Base-by-base conservation (phyloP, 805 yeast genomes). In the Candida tibetensis region DNA sequence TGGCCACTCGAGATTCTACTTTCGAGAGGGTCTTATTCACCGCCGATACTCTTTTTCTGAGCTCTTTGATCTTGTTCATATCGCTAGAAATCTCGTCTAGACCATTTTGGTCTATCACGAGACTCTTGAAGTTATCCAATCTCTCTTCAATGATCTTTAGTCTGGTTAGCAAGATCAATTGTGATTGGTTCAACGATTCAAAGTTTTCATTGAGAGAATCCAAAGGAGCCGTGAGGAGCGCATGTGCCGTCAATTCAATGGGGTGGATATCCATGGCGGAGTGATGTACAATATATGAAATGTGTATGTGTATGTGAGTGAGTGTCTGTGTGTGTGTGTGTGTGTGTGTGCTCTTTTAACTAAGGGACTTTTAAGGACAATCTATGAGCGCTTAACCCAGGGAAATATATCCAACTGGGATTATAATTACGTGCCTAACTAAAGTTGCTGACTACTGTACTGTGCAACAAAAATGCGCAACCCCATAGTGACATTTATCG, bases 221-320 rank as follows among this genome's bases (percentile, higher is more conserved):
- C 6, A 79, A 55, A 2, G 83, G 72, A 1, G 75, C 73, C 22
- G 79, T 79, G 5, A 79, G 51, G 1, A 79, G 53, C 7, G 77
- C 59, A 44, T 79, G 85, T 0, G 79, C 82, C 2, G 78, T 69
- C 19, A 78, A 61, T 43, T 79, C 85, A 30, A 79, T 69, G 0
- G 83, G 82, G 50, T 79, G 84, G 12, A 78, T 62, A 21, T 72
- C 71, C 23, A 21, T 21, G 25, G 25, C n/a, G n/a, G n/a, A n/a
- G n/a, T n/a, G n/a, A n/a, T 44, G 32, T 8, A 28, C 23, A n/a
- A 30, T 17, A 4, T 30, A 13, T 28, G 13, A 15, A 12, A 13
- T 9, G 14, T 28, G 30, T 22, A 22, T 8, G 8, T 22, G 26
- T 22, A 22, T 22, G 26, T 9, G 8, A 12, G 8, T 8, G 8